Evolutionary conservation across 805 yeast genomes (phyloP), one percentile per base, ranked within the genome.

Genomic region (Sugiyamaella boreocaroliniensis): DNA sequence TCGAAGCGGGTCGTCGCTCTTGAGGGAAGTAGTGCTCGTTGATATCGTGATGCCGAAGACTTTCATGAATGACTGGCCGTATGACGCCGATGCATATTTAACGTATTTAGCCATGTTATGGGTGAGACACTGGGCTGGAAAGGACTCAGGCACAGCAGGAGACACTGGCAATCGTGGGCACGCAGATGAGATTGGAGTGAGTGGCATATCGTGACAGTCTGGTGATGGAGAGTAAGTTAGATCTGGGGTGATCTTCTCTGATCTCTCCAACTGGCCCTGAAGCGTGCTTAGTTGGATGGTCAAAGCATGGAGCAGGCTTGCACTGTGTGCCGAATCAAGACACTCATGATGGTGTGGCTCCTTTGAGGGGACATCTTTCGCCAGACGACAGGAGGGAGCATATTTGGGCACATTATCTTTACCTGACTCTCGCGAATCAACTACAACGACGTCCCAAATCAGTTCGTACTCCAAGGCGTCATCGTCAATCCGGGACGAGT

Each of bases 51-150:
- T 54, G 10, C 70, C 68, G 14, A 66, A 53, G 14, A 67, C 52
- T 15, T 64, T 55, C 63, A 67, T 59, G 48, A 67, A 67, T 6
- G 69, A 61, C 48, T 62, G 66, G 11, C 71, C 71, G 47, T 67
- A 67, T 7, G 70, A 64, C 2, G 70, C 71, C 10, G 69, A 61
- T 7, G 70, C 64, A 51, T 58, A 67, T 20, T 67, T 55, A 49
- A 63, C 61, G 47, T 63, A 67, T 44, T 62, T 62, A 1, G 68
- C 67, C 60, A 66, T 53, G 51, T 63, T 62, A 43, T 55, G 51
- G 22, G 65, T 58, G 18, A 62, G 50, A 42, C 61, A 66, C 26
- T 32, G 16, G 14, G 26, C 40, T 4, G 42, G 46, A n/a, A 45
- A 32, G n/a, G 55, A 32, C 8, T 11, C 37, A 2, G 37, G 37